phyloP scores from a whole-genome alignment of 441 rosid genomes.

The Oxalis stricta region DNA sequence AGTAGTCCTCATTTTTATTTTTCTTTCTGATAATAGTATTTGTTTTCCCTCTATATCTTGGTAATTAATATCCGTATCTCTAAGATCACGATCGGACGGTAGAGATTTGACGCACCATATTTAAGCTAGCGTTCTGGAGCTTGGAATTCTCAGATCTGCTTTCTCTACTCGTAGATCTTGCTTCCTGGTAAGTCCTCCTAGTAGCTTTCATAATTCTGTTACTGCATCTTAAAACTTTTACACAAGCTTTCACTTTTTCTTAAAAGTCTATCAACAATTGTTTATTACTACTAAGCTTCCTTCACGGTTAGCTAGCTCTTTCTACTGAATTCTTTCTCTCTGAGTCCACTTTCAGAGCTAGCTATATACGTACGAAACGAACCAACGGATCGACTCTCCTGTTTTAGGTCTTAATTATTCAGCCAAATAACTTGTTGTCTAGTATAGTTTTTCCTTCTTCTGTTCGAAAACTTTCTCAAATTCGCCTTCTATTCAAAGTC shows the following conservation, averaged over 20 bases:
- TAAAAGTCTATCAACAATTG: too few relatives aligned
- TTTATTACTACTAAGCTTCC: too few relatives aligned
- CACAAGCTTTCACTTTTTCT: not conserved
- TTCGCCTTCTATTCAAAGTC: not conserved
- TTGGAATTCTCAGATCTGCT: conserved; percentile 30
- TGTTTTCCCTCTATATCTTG: conserved; percentile 21
- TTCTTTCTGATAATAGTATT: conserved; percentile 6
- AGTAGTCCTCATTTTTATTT: conserved; percentile 5
- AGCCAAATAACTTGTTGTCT: too few relatives aligned
- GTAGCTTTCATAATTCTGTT: not conserved
- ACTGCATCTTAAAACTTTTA: not conserved
- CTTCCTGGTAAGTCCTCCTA: conserved; percentile 18
- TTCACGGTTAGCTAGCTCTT: too few relatives aligned
- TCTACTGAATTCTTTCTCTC: too few relatives aligned
- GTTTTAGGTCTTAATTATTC: too few relatives aligned
- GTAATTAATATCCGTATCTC: conserved; percentile 16
- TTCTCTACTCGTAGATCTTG: conserved; percentile 21
- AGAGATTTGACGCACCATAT: conserved; percentile 23
- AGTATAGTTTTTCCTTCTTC: too few relatives aligned
- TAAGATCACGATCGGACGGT: conserved; percentile 48
- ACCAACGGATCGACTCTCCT: too few relatives aligned
- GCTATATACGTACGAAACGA: too few relatives aligned
- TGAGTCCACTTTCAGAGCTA: too few relatives aligned
- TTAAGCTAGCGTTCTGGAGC: conserved; percentile 20
- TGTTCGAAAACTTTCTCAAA: too few relatives aligned